Conservation (phyloP, 345 rosid species). For the Syzygium aqueum region DNA sequence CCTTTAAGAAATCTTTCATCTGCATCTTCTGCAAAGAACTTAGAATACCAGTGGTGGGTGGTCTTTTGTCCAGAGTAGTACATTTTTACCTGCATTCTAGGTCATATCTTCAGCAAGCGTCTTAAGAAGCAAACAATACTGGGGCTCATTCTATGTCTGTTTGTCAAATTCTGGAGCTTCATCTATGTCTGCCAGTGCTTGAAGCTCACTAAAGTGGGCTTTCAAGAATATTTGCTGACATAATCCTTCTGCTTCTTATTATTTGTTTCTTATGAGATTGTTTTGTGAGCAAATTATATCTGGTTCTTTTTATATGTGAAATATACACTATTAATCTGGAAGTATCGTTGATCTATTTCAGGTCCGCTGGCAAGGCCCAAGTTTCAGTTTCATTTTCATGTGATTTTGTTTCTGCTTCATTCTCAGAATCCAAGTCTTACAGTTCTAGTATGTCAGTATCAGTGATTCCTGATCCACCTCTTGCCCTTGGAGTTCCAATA, state of each 20-base stretch:
- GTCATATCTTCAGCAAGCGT: background rate
- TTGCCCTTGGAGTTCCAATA: conserved; percentile 72
- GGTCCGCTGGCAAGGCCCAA: conserved; percentile 68
- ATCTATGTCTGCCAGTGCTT: background rate
- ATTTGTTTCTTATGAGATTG: background rate
- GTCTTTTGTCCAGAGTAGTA: background rate
- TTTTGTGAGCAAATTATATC: background rate
- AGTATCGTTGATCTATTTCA: conserved; percentile 23
- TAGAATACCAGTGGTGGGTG: background rate
- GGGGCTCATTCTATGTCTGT: background rate
- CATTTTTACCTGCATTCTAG: background rate
- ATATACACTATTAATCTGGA: conserved; percentile 5
- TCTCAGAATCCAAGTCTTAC: conserved; percentile 56
- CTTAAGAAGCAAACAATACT: background rate
- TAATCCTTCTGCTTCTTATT: background rate
- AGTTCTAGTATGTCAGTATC: conserved; percentile 45
- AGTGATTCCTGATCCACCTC: conserved; percentile 81
- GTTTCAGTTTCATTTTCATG: conserved; percentile 70
- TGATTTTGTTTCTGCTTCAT: conserved; percentile 58
- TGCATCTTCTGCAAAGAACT: background rate
- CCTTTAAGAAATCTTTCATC: background rate
- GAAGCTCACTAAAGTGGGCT: background rate
- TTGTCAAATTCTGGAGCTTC: background rate
- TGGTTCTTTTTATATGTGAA: conserved; percentile 2
- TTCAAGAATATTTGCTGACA: background rate